Base-by-base conservation (phyloP, 805 yeast genomes). In the Lipomyces lipofer region DNA sequence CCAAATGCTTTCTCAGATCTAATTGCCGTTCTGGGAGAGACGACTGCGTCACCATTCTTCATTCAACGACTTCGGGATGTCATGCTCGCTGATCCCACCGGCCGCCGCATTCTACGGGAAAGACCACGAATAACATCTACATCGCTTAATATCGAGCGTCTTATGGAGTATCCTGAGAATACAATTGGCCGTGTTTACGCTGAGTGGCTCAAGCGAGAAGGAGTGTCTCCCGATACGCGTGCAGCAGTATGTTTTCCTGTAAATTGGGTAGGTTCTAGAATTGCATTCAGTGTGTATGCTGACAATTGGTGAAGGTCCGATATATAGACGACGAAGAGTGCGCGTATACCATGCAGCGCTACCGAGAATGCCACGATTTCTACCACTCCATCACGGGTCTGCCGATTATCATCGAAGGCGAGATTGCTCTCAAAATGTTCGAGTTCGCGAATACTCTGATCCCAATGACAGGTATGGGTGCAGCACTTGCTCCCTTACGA, bases 341-440 rank as follows among this genome's bases (percentile, higher is more conserved):
- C 62, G 97, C 97, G 0, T 94, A 85, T 67, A 85, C 92, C n/a
- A 89, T 84, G 75, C 95, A 89, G 69, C 75, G 99, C 64, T 94
- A 92, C 68, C 80, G 99, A 49, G 98, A 94, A 68, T 91, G 97
- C 67, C 99, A 94, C 66, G 99, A 94, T 67, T 94, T 94, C 66
- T 92, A 90, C 67, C 99, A 94, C 67, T 88, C 98, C 0, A 77
- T 94, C 27, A 86, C 95, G 0, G 92, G 95, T 13, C 76, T 88
- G 47, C 98, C 98, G 0, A 87, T 91, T 44, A 84, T 87, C 42
- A 81, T 94, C 60, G 98, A 94, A 67, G 99, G 99, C n/a, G 99
- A 94, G 67, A 57, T 94, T 49, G 89, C 97, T 0, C 85, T 94
- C 17, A 94, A 94, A 70, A 57, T 57, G 44, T 83, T 94, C 63